Conservation (phyloP, 192 early-diverging fungal species). For the Hyaloraphidium curvatum region DNA sequence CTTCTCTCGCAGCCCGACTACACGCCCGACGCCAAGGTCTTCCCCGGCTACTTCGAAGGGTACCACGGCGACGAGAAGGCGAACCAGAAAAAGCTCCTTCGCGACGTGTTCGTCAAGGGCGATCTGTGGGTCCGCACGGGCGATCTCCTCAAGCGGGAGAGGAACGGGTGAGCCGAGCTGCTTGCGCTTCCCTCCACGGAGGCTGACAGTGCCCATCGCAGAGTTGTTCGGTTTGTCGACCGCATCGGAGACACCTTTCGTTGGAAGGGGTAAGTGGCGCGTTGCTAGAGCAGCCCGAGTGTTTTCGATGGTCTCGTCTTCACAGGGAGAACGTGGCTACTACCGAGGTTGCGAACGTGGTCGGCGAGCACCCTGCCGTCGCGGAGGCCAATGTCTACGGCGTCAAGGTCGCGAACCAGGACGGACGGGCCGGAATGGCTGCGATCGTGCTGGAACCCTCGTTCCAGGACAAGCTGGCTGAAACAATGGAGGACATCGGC, state of each 20-base stretch:
- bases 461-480: neutral
- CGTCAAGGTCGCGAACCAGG: conserved; percentile 28
- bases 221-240: conserved; percentile 34
- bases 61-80: neutral
- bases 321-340: conserved; percentile 18
- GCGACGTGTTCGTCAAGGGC: neutral
- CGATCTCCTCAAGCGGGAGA: neutral
- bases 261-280: conserved; percentile 4
- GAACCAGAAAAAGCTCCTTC: neutral
- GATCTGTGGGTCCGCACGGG: neutral
- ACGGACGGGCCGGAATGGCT: conserved; percentile 22
- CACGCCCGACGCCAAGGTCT: neutral
- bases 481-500: neutral
- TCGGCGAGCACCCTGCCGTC: conserved; percentile 29
- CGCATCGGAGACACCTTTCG: conserved; percentile 1
- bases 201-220: too few species aligned
- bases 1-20: neutral
- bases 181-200: too few species aligned
- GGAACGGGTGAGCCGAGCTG: too few species aligned
- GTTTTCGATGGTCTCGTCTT: too few species aligned
- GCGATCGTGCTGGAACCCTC: conserved; percentile 5
- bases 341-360: conserved; percentile 34
- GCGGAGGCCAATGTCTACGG: conserved; percentile 45
- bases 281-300: too few species aligned
- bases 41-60: conserved; percentile 2